Evolutionary conservation across 345 rosid genomes (phyloP), one percentile per base, ranked within the genome.

Genomic region (Bretschneidera sinensis): DNA sequence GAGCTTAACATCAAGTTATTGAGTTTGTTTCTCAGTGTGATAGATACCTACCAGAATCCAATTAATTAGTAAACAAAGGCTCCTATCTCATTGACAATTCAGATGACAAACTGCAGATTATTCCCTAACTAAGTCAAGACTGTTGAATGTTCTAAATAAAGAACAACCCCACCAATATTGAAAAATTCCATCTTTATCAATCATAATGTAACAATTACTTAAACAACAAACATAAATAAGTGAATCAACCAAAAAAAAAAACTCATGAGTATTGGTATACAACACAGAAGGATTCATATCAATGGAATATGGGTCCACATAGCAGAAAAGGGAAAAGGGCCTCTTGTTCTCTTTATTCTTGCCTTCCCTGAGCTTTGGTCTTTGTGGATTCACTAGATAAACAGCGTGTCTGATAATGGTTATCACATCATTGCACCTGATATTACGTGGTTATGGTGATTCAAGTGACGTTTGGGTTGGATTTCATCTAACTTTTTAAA

Each of bases 321-420:
- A 47, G 81, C 75, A 24, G 75, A 66, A 23, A 72, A 70, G 18
- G 75, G 70, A 8, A 16, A 57, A 67, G 68, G 73, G 0, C 70
- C 74, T 4, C 55, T 60, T 21, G 65, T 66, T 51, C 76, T 78
- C 9, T 66, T 75, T 22, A 49, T 78, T 64, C 79, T 75, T 67
- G 79, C 77, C 59, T 75, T 75, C 59, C 79, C 79, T 19, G 48
- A 63, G 52, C 31, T 68, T 19, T 68, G 76, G 75, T 77, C 70
- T 58, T 65, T 60, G 21, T 75, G 79, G 79, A 66, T 23, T 21
- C 52, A 75, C 63, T 72, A 75, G 57, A 75, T 75, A 18, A 51
- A 62, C n/a, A 34, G 18, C 24, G 43, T 75, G 54, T 72, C 73
- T 0, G 57, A 54, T 6, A 68, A 63, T 0, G 79, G 70, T 1